Evolutionary conservation across 2,329 filamentous ascomycete species (phyloP), one percentile per base, ranked within the genome.

Genomic region (Scopulariopsis brevicaulis): DNA sequence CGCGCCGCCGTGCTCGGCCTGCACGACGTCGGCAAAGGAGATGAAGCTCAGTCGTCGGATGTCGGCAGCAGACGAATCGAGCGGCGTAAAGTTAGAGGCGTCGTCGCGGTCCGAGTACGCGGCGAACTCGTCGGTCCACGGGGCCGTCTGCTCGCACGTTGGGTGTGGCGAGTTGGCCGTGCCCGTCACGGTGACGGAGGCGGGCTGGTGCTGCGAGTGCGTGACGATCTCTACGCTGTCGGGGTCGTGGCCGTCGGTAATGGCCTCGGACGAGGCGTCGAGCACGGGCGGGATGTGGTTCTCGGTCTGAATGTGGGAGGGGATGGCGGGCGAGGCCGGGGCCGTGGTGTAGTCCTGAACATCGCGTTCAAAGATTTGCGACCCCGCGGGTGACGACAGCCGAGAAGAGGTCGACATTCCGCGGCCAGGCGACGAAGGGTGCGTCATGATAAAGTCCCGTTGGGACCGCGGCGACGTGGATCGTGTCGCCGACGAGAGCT

Each of bases 21-120:
- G 90, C 48, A 97, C 90, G 11, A 97, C 90, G 66, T 97, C 93
- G 61, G 93, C 92, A 71, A 97, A 97, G 8, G 91, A 96, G 68
- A 97, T 96, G 74, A 97, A 97, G 69, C 89, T 94, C 61, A 97
- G 74, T 24, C 93, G 84, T 53, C 90, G 85, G 20, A 95, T 82
- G 65, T 96, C 92, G 53, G 83, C 20, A 6, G n/a, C 79, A 10
- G 70, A 72, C 28, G 43, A 34, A 66, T 96, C 91, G 61, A 93
- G 75, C 53, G 86, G 84, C 35, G 86, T 89, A 69, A 93, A 93
- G 67, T 84, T 90, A 59, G 86, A 89, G 28, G 78, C 77, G 63
- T 93, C 88, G 63, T 93, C 76, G 54, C 71, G 72, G 59, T 77
- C 75, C 6, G 77, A 73, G 65, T 83, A 77, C 24, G 80, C 76